phyloP scores from a whole-genome alignment of 352 stramenopile species.

The Globisporangium alternatum region DNA sequence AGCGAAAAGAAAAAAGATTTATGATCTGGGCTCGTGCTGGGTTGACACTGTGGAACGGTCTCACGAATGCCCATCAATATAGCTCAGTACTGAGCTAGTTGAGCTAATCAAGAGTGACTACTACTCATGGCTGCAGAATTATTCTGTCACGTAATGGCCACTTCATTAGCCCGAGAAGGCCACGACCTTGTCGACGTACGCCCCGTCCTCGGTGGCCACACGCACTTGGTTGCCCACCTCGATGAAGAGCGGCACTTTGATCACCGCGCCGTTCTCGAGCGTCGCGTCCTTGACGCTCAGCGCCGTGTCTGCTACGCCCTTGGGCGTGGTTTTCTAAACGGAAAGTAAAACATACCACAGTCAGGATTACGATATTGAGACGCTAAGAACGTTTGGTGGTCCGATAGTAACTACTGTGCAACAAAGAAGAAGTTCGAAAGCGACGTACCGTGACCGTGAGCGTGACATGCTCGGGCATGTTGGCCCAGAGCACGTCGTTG shows the following conservation, averaged over 20 bases:
- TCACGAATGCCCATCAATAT: neutral
- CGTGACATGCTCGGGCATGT: slow-evolving; percentile 81
- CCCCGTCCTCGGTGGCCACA: slow-evolving; percentile 66
- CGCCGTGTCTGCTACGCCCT: slow-evolving; percentile 70
- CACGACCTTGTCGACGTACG: slow-evolving; percentile 78
- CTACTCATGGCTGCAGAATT: neutral
- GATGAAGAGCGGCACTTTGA: slow-evolving; percentile 85
- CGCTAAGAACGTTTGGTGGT: neutral
- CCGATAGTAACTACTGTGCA: neutral
- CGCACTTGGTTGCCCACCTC: slow-evolving; percentile 77
- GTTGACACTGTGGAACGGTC: neutral
- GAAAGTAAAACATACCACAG: neutral
- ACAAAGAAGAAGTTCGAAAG: neutral
- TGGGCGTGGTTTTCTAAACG: slow-evolving; percentile 67
- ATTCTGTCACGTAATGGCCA: neutral
- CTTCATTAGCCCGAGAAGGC: neutral
- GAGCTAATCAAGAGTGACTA: neutral
- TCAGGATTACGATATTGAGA: neutral
- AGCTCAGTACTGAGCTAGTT: neutral
- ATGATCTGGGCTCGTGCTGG: neutral
- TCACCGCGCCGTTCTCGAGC: slow-evolving; percentile 68
- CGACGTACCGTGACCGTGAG: slow-evolving; percentile 58
- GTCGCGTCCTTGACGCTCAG: slow-evolving; percentile 83
- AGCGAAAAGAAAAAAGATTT: neutral
- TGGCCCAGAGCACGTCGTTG: slow-evolving; percentile 80